Conservation (phyloP, 2,329 filamentous ascomycete species). For the Boeremia exigua region DNA sequence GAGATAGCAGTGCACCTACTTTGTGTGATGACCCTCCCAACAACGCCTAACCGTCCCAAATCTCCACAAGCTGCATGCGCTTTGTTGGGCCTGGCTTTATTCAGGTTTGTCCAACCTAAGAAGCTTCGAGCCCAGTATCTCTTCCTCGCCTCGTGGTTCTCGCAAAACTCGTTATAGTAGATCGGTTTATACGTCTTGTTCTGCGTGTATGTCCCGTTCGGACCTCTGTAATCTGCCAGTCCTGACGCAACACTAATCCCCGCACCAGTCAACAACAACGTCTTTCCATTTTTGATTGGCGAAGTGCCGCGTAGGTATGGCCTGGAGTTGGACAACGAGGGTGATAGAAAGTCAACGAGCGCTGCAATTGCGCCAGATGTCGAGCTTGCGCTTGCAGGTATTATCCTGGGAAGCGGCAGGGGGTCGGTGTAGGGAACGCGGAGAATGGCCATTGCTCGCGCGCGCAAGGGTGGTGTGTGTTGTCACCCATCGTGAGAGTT, state of each 20-base stretch:
- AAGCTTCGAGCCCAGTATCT: slow-evolving; percentile 97
- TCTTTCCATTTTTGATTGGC: slow-evolving; percentile 56
- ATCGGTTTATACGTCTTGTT: slow-evolving; percentile 92
- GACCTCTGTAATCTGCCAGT: slow-evolving; percentile 88
- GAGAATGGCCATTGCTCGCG: slow-evolving; percentile 68
- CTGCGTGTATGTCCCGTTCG: slow-evolving; percentile 87
- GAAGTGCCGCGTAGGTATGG: slow-evolving; percentile 12
- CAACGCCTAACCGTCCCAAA: slow-evolving; percentile 73
- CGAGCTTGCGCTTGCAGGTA: slow-evolving; percentile 74
- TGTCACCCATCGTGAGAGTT: slow-evolving; percentile 15
- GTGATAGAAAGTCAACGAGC: slow-evolving; percentile 76
- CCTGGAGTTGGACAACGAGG: slow-evolving; percentile 13
- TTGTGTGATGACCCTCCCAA: slow-evolving; percentile 85
- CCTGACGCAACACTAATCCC: slow-evolving; percentile 94
- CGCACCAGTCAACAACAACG: slow-evolving; percentile 77
- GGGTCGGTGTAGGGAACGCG: slow-evolving; percentile 90
- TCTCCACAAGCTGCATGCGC: slow-evolving; percentile 79
- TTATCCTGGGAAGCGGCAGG: slow-evolving; percentile 74
- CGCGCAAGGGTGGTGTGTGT: background rate
- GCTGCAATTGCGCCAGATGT: slow-evolving; percentile 77
- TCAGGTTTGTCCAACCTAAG: slow-evolving; percentile 84
- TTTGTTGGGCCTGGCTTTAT: slow-evolving; percentile 78
- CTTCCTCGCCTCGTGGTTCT: slow-evolving; percentile 82
- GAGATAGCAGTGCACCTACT: slow-evolving; percentile 54
- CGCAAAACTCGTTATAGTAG: slow-evolving; percentile 88